phyloP scores from a whole-genome alignment of 352 stramenopile species.

The Globisporangium carolinianum region DNA sequence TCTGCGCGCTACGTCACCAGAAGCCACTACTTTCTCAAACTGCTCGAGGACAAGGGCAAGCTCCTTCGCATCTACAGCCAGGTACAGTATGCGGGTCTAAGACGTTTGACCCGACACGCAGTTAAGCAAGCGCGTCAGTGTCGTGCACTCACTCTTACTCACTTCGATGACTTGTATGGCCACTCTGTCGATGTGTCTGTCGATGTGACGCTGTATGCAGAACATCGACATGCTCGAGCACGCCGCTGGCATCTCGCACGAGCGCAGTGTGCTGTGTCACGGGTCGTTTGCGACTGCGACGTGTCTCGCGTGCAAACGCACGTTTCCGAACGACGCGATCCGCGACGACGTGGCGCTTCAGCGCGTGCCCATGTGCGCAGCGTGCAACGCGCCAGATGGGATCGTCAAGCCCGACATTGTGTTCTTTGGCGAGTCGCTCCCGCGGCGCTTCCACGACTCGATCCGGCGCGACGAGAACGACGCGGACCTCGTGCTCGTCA shows the following conservation, averaged over 20 bases:
- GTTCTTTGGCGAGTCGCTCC: slow-evolving; percentile 96
- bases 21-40: slow-evolving; percentile 95
- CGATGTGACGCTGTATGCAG: slow-evolving; percentile 27
- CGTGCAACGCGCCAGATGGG: slow-evolving; percentile 69
- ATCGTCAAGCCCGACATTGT: slow-evolving; percentile 98
- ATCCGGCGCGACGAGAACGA: slow-evolving; percentile 74
- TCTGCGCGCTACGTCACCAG: slow-evolving; percentile 1
- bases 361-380: slow-evolving; percentile 72
- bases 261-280: slow-evolving; percentile 92
- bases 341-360: slow-evolving; percentile 74
- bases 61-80: slow-evolving; percentile 92
- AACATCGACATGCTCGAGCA: slow-evolving; percentile 99
- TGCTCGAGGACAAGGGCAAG: slow-evolving; percentile 89
- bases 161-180: neutral
- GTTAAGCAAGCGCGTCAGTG: too few relatives aligned
- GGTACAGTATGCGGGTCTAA: slow-evolving; percentile 14
- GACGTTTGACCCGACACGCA: too few relatives aligned
- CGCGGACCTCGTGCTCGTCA: slow-evolving; percentile 97
- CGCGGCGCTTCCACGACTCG: slow-evolving; percentile 84
- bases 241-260: slow-evolving; percentile 86
- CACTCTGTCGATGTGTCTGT: too few relatives aligned
- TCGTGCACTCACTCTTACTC: neutral
- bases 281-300: slow-evolving; percentile 90
- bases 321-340: slow-evolving; percentile 81
- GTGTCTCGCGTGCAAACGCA: slow-evolving; percentile 87